A percentile compares a stretch with the other conserved stretches of the same genome.
Evolutionary conservation across 495 filamentous ascomycete species (phyloP).

Genomic region (Aspergillus heteromorphus): DNA sequence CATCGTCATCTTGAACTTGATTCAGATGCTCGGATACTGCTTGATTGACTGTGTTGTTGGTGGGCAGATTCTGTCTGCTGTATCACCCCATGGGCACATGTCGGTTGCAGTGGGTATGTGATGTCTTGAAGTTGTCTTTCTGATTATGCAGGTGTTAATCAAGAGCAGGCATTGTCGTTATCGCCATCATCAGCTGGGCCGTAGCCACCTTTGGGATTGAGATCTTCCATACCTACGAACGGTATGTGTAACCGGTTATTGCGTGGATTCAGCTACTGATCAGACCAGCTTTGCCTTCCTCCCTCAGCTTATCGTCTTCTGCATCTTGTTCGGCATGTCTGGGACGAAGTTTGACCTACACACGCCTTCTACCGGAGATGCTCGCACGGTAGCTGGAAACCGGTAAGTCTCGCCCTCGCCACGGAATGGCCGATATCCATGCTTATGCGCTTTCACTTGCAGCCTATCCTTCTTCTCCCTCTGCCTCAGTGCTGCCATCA

Average conservation of each 20-base stretch:
- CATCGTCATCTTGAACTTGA: constrained; percentile 64
- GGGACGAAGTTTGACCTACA: constrained; percentile 57
- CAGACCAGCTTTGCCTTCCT: constrained; percentile 58
- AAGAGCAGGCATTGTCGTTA: constrained; percentile 58
- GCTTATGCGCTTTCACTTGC: neutral
- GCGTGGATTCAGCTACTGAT: constrained; percentile 1
- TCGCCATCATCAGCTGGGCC: constrained; percentile 59
- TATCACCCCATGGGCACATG: constrained; percentile 55
- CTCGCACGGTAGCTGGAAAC: constrained; percentile 52
- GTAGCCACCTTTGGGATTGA: constrained; percentile 70
- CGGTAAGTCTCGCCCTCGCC: constrained; percentile 22
- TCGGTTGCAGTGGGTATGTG: constrained; percentile 56
- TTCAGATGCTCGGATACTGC: constrained; percentile 66
- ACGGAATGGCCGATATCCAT: too few species aligned
- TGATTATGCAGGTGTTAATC: neutral
- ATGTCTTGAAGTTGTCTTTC: neutral
- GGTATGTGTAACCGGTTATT: constrained; percentile 30
- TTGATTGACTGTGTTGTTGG: constrained; percentile 66
- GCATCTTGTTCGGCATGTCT: constrained; percentile 63
- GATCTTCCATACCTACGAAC: constrained; percentile 66
- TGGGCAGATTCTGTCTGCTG: constrained; percentile 70
- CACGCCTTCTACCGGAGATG: constrained; percentile 43
- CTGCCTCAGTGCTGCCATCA: constrained; percentile 58
- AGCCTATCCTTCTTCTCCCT: constrained; percentile 65
- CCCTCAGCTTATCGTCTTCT: constrained; percentile 59